Percentiles rank a stretch among this genome's conserved stretches.
Conservation (phyloP, 805 yeast genomes). For the Kodamaea lidongshanica region DNA sequence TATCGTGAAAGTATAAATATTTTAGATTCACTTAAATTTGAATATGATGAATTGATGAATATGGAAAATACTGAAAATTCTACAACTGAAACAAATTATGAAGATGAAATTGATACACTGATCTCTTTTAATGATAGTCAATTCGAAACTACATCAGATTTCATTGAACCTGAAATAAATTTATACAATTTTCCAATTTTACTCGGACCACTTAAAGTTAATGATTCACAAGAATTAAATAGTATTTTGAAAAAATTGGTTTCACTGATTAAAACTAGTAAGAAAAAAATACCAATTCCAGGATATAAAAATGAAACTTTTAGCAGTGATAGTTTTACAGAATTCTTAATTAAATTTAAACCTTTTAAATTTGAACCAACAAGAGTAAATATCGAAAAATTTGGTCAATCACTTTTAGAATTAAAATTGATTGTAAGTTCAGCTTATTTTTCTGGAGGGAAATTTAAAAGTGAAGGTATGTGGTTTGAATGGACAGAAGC, state of each 20-base stretch:
- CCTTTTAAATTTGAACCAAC: slow-evolving; percentile 32
- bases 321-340: slow-evolving; percentile 34
- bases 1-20: slow-evolving; percentile 20
- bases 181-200: slow-evolving; percentile 26
- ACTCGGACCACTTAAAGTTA: slow-evolving; percentile 22
- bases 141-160: too few species aligned
- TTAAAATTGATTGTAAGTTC: slow-evolving; percentile 26
- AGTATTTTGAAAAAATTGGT: slow-evolving; percentile 21
- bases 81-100: slow-evolving; percentile 1
- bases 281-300: slow-evolving; percentile 33
- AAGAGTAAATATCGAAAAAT: slow-evolving; percentile 30
- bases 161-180: slow-evolving; percentile 3
- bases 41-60: slow-evolving; percentile 26
- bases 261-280: slow-evolving; percentile 18
- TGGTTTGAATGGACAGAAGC: slow-evolving; percentile 41
- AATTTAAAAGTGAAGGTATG: slow-evolving; percentile 37
- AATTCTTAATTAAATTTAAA: slow-evolving; percentile 17
- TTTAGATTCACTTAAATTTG: slow-evolving; percentile 24
- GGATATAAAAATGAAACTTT: slow-evolving; percentile 36
- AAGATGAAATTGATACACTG: too few species aligned
- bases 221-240: slow-evolving; percentile 15
- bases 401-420: slow-evolving; percentile 37
- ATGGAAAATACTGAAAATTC: slow-evolving; percentile 9
- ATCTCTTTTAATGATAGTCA: background rate
- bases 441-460: slow-evolving; percentile 26